Evolutionary conservation across 371 early-diverging fungal genomes (phyloP).

Genomic region (Saksenaea vasiformis): DNA sequence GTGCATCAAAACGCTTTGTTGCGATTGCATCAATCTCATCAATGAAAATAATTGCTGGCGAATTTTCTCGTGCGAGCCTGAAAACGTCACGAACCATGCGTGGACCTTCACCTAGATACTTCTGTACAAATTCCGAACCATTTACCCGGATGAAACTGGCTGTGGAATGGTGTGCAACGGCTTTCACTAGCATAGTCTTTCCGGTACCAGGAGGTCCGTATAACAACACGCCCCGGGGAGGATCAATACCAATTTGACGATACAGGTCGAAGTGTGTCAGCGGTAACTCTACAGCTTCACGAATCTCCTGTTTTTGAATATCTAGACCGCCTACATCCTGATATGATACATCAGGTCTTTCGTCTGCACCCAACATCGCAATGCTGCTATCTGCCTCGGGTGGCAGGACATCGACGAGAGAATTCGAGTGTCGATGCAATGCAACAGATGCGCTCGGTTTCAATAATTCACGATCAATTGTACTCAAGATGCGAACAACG

Average conservation of each 20-base stretch:
- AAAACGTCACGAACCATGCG: slow-evolving; percentile 99
- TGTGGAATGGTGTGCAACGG: slow-evolving; percentile 99
- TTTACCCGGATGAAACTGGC: slow-evolving; percentile 99
- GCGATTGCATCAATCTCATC: slow-evolving; percentile 99
- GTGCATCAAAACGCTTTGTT: slow-evolving; percentile 99
- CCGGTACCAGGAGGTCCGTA: slow-evolving; percentile 99
- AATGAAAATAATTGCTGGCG: slow-evolving; percentile 99
- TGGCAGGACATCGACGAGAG: slow-evolving; percentile 95
- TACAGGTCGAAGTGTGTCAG: slow-evolving; percentile 99
- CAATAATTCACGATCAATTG: slow-evolving; percentile 98
- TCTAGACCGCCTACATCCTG: slow-evolving; percentile 99
- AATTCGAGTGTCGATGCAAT: slow-evolving; percentile 98
- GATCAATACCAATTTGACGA: slow-evolving; percentile 99
- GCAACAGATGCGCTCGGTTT: slow-evolving; percentile 98
- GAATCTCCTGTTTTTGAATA: slow-evolving; percentile 99
- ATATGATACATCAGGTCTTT: slow-evolving; percentile 97
- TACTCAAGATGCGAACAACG: slow-evolving; percentile 96
- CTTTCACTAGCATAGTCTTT: slow-evolving; percentile 99
- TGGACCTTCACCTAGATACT: slow-evolving; percentile 99
- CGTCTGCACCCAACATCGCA: slow-evolving; percentile 93
- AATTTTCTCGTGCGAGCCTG: slow-evolving; percentile 97
- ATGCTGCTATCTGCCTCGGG: slow-evolving; percentile 98
- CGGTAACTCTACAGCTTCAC: slow-evolving; percentile 99
- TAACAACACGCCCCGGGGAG: slow-evolving; percentile 95
- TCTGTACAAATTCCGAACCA: slow-evolving; percentile 99